phyloP scores from a whole-genome alignment of 495 filamentous ascomycete genomes.

The Massariosphaeria phaeospora region DNA sequence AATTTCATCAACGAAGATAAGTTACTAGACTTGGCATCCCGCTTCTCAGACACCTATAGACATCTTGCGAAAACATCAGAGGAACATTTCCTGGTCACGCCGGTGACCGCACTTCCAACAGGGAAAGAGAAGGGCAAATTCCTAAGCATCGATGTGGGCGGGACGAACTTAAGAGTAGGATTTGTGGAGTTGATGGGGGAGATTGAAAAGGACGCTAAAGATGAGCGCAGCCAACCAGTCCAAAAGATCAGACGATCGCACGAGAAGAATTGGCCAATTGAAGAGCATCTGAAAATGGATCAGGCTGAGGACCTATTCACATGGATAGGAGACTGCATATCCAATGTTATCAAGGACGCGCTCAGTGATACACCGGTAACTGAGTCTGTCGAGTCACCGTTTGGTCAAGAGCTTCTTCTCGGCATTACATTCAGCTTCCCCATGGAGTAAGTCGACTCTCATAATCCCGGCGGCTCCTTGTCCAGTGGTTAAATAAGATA shows the following conservation, averaged over 20 bases:
- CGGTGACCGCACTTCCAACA: slow-evolving; percentile 65
- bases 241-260: slow-evolving; percentile 52
- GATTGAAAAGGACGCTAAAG: slow-evolving; percentile 25
- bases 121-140: slow-evolving; percentile 63
- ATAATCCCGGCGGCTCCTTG: no score
- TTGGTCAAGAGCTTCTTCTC: slow-evolving; percentile 59
- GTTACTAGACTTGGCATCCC: slow-evolving; percentile 56
- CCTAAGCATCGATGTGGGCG: slow-evolving; percentile 75
- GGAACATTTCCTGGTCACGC: slow-evolving; percentile 73
- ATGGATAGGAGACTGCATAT: slow-evolving; percentile 76
- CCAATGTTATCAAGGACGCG: slow-evolving; percentile 58
- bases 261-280: slow-evolving; percentile 73
- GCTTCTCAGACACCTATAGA: slow-evolving; percentile 57
- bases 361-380: slow-evolving; percentile 41
- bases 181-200: slow-evolving; percentile 64
- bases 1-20: slow-evolving; percentile 15
- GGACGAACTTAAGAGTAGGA: slow-evolving; percentile 73
- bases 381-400: slow-evolving; percentile 17
- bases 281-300: slow-evolving; percentile 71
- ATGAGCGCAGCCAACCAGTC: slow-evolving; percentile 7
- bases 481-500: no score
- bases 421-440: slow-evolving; percentile 87
- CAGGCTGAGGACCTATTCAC: slow-evolving; percentile 69
- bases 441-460: slow-evolving; percentile 55
- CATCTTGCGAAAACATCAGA: slow-evolving; percentile 60